phyloP scores from a whole-genome alignment of 2,329 filamentous ascomycete genomes.

The Colletotrichum siamense region DNA sequence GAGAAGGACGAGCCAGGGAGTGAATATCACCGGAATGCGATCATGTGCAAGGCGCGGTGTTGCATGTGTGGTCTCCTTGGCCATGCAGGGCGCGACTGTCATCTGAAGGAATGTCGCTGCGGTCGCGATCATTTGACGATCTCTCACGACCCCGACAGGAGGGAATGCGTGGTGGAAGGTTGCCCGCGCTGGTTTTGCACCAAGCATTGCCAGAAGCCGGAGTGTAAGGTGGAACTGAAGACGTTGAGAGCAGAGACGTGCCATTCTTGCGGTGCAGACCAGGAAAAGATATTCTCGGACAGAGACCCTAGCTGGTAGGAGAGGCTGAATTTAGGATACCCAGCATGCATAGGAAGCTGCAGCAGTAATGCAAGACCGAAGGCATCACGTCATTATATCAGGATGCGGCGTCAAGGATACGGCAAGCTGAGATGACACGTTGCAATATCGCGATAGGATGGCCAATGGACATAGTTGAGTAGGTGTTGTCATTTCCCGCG shows the following conservation, averaged over 20 bases:
- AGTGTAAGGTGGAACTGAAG: background rate
- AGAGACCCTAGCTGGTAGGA: background rate
- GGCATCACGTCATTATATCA: background rate
- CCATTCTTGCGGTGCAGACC: background rate
- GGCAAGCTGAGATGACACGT: background rate
- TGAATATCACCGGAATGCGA: conserved; percentile 38
- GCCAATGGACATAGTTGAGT: background rate
- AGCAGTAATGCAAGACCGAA: background rate
- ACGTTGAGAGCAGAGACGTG: background rate
- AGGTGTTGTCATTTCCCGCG: background rate
- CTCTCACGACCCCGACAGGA: background rate
- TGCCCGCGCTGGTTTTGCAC: conserved; percentile 8
- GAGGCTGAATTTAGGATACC: background rate
- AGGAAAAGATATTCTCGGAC: background rate
- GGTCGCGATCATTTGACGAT: conserved; percentile 36
- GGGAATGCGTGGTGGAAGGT: background rate
- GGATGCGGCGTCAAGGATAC: background rate
- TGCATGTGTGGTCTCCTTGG: conserved; percentile 47
- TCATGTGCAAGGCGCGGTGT: conserved; percentile 40
- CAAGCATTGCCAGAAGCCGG: background rate
- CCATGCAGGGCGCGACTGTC: conserved; percentile 41
- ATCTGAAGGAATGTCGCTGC: conserved; percentile 38
- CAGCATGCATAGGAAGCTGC: background rate
- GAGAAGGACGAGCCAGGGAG: conserved; percentile 21
- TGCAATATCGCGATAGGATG: background rate